Evolutionary conservation across 2,329 filamentous ascomycete genomes (phyloP).

Genomic region (Leptosphaerulina australis): DNA sequence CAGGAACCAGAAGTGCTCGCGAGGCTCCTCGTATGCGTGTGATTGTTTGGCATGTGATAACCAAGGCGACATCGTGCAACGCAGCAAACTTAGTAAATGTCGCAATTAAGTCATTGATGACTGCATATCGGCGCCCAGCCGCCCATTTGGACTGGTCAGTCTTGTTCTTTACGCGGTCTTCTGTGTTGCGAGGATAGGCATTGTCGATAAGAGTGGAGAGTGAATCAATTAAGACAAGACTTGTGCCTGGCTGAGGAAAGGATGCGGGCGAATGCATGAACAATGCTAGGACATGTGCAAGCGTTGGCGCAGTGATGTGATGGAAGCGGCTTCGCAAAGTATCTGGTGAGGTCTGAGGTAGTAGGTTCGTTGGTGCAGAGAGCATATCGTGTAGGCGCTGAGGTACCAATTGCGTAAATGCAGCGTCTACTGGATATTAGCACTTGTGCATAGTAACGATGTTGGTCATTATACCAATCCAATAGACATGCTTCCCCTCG

Average conservation of each 20-base stretch:
- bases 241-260: slow-evolving; percentile 67
- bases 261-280: slow-evolving; percentile 68
- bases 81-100: slow-evolving; percentile 74
- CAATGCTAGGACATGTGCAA: slow-evolving; percentile 73
- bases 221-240: slow-evolving; percentile 77
- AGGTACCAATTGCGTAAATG: slow-evolving; percentile 56
- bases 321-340: slow-evolving; percentile 61
- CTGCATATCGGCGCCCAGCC: slow-evolving; percentile 58
- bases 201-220: slow-evolving; percentile 77
- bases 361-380: slow-evolving; percentile 18
- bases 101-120: slow-evolving; percentile 69
- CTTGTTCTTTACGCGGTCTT: slow-evolving; percentile 52
- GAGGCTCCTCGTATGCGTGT: slow-evolving; percentile 75
- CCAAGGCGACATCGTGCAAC: slow-evolving; percentile 71
- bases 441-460: slow-evolving; percentile 13
- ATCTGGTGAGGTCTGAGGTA: slow-evolving; percentile 28
- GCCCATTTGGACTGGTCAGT: slow-evolving; percentile 57
- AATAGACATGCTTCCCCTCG: slow-evolving; percentile 69
- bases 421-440: slow-evolving; percentile 53
- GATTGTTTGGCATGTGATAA: slow-evolving; percentile 79
- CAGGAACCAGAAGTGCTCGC: slow-evolving; percentile 73
- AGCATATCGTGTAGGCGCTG: slow-evolving; percentile 58
- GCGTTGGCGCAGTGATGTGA: slow-evolving; percentile 65
- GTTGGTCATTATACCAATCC: slow-evolving; percentile 68
- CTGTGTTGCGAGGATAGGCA: slow-evolving; percentile 69